Evolutionary conservation across 352 stramenopile species (phyloP), one percentile per base, ranked within the genome.

Genomic region (Pythium aquatile): DNA sequence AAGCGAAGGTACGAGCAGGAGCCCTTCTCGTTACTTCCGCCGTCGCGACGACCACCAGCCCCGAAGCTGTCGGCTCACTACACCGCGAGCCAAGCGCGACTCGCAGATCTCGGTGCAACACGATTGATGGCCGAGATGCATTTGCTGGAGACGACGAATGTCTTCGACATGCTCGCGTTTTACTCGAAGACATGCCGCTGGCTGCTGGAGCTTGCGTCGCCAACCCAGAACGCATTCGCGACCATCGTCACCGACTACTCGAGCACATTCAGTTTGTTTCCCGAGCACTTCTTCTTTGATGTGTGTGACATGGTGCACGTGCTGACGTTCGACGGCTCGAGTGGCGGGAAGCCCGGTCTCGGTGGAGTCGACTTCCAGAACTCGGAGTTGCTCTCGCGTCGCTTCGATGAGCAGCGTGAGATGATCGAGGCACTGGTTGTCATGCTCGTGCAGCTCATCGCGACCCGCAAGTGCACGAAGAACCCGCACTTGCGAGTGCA

Each of bases 261-360:
- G 24, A 59, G 65, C 20, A 65, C 71, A 13, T 87, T 91, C 54
- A 77, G 74, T 28, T 63, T 58, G 7, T 89, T 91, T 51, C 82
- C 82, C 1, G 78, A 91, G 39, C 80, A 90, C 63, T 89, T 90
- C 44, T 87, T 91, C 58, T 79, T 87, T n/a, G 82, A 91, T 57
- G 17, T 91, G 33, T 91, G 82, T 48, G 74, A 88, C 29, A 76
- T 83, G 28, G 70, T 87, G 5, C 77, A 81, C 52, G 60, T 89
- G 20, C 69, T 91, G 37, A 77, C 74, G 6, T 65, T 89, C 8
- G 78, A 91, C 10, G 51, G 59, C 30, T 58, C 61, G 0, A 53
- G 10, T 37, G 28, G 24, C 8, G 46, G 16, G 17, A 63, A n/a
- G 32, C 20, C 24, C n/a, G 58, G 65, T 3, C 52, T 29, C 7